These are phyloP conservation scores for Cenchrus fungigraminus DNA, from an alignment of 176 grass and related monocot genomes.

Conservation along the genomic window DNA sequence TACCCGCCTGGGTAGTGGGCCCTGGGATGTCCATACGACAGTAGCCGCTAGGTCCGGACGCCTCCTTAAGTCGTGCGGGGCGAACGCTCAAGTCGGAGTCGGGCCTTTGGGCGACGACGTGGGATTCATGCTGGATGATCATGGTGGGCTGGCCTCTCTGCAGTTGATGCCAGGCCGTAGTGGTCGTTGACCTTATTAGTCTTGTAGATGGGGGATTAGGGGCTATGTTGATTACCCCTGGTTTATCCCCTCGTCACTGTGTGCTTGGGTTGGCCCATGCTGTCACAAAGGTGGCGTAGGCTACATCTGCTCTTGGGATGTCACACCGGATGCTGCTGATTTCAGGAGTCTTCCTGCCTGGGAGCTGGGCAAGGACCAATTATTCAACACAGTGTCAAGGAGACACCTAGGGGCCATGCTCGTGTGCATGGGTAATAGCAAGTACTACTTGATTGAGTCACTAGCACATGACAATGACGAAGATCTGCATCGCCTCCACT, in stretches of 20 bases:
- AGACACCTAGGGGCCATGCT: not conserved
- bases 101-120: too few relatives aligned
- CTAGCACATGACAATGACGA: not conserved
- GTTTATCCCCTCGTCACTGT: not conserved
- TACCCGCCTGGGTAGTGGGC: too few relatives aligned
- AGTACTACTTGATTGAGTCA: conserved; percentile 22
- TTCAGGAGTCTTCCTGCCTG: not conserved
- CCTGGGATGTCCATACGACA: too few relatives aligned
- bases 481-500: not conserved
- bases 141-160: too few relatives aligned
- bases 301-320: not conserved
- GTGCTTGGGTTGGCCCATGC: conserved; percentile 29
- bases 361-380: conserved; percentile 16
- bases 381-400: not conserved
- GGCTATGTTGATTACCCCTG: too few relatives aligned
- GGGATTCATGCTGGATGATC: too few relatives aligned
- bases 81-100: too few relatives aligned
- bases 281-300: not conserved
- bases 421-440: conserved; percentile 4
- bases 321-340: not conserved
- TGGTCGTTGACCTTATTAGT: too few relatives aligned
- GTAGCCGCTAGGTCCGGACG: too few relatives aligned
- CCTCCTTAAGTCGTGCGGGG: too few relatives aligned
- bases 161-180: too few relatives aligned
- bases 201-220: too few relatives aligned